Base-by-base conservation (phyloP, 1,139 yeast genomes). In the Kurtzmaniella quercitrusa region DNA sequence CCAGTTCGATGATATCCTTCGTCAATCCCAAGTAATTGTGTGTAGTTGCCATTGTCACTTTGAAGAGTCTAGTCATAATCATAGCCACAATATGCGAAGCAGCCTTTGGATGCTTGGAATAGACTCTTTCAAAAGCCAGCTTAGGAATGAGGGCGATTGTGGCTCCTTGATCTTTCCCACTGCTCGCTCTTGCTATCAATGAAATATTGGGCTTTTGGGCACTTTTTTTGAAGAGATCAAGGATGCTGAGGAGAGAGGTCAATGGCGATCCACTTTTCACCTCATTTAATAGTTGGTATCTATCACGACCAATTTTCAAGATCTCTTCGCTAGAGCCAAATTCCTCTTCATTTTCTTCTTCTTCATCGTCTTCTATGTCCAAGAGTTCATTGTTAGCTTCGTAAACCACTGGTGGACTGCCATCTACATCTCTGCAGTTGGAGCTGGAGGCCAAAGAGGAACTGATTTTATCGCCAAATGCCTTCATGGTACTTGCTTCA, bases 11-110 rank as follows among this genome's bases (percentile, higher is more conserved):
- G 34, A 93, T 82, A 54, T 90, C 96, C 23, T 79, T 72, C 0
- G 98, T 89, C 29, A 93, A 66, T 0, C 96, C 96, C 42, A 93
- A 69, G 59, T 93, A 93, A 53, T 81, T 77, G 58, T 91, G 94
- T 11, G 94, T 87, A 0, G 97, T 87, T 57, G 85, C 93, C 65
- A 91, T 82, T 0, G 98, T 91, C 6, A 93, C 97, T 54, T 95
- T 78, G 59, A 89, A 89, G 46, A 93, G 72, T 49, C 96, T 77
- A 1, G 95, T 85, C 49, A 91, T 69, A 15, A 93, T 89, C 79
- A 93, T 90, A 51, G 95, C 96, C 8, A 93, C 94, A 39, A 93
- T 91, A 60, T 91, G 96, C 0, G 97, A 87, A 0, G 96, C 85
- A 0, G 96, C 88, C 51, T 86, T 81, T 7, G 98, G 98, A 57